Base-by-base conservation (phyloP, 805 yeast genomes). In the Teunomyces atbi region DNA sequence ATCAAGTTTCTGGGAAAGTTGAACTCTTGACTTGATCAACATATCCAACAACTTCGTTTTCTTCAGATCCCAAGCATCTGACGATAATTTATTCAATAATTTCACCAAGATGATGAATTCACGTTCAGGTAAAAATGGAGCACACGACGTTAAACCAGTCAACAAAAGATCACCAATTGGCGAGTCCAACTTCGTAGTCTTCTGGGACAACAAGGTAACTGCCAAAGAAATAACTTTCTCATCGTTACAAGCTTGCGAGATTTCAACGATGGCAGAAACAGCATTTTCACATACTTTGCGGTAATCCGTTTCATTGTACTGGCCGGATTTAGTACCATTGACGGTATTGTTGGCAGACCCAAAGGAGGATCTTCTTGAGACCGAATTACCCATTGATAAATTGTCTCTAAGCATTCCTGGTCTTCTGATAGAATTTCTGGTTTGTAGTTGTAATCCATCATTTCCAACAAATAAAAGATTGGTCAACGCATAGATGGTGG, bases 131-230 rank as follows among this genome's bases (percentile, higher is more conserved):
- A 85, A 76, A 39, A 64, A 72, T 2, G 82, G 78, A 4, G 89
- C 83, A 54, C 89, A 75, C 7, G 75, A 72, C 1, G 84, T 77
- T 33, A 88, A 69, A 0, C 90, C 91, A 32, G 75, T 69, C 21
- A 88, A 65, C 34, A 88, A 75, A 26, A 77, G 61, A 1, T 69
- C 66, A 34, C 85, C 86, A 39, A 83, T 68, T 18, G 78, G 77
- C 12, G 78, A 67, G 15, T 83, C 77, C 15, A 66, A 43, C 62
- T 62, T 64, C 35, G 68, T 72, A 4, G 83, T 71, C 58, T 90
- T 91, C 61, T 91, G 97, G 11, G 88, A 81, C 46, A 94, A 73
- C 32, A 94, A 82, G 0, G 96, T 84, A 11, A 88, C 82, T 0
- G 95, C 83, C 52, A 94, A 74, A 3, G 86, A 83, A 13, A 86